A percentile compares a stretch with the other conserved stretches of the same genome.
Conservation (phyloP, 176 grass and related monocot species). For the Musa troglodytarum region DNA sequence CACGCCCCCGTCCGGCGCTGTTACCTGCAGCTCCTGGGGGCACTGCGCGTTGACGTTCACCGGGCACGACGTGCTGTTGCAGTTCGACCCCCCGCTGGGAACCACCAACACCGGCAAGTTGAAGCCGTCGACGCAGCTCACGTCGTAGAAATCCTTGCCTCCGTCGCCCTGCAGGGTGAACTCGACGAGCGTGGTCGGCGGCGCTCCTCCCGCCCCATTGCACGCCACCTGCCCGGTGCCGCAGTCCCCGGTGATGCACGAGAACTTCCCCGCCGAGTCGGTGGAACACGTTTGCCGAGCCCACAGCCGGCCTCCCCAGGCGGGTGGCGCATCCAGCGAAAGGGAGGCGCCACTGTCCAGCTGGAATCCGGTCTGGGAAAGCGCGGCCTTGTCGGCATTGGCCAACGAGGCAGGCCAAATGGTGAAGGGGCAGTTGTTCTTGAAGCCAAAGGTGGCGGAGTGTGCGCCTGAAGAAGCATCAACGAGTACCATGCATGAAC, state of each 20-base stretch:
- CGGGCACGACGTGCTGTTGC: constrained; percentile 15
- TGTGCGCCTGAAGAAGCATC: too few relatives aligned
- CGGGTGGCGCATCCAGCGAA: too few relatives aligned
- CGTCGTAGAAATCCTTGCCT: constrained; percentile 43
- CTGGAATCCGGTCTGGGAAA: too few relatives aligned
- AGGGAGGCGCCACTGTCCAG: too few relatives aligned
- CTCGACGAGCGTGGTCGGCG: constrained; percentile 43
- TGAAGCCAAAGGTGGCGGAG: too few relatives aligned
- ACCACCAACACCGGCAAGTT: constrained; percentile 40
- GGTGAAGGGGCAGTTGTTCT: too few relatives aligned
- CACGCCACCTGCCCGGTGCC: constrained; percentile 36
- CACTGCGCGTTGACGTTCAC: constrained; percentile 35
- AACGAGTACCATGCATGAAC: too few relatives aligned
- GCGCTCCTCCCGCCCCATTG: constrained; percentile 22
- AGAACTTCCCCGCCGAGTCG: constrained; percentile 26
- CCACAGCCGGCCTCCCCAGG: too few relatives aligned
- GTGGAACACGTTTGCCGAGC: too few relatives aligned
- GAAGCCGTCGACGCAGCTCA: constrained; percentile 65
- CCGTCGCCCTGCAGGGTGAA: constrained; percentile 36
- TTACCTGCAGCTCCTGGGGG: constrained; percentile 25
- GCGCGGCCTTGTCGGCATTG: too few relatives aligned
- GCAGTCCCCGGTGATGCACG: constrained; percentile 47
- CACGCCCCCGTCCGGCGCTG: not conserved
- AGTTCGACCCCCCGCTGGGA: not conserved
- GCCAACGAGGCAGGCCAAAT: too few relatives aligned